Percentiles rank a stretch among this genome's conserved stretches.
phyloP scores from a whole-genome alignment of 805 yeast genomes.

The Ogataea kodamae region DNA sequence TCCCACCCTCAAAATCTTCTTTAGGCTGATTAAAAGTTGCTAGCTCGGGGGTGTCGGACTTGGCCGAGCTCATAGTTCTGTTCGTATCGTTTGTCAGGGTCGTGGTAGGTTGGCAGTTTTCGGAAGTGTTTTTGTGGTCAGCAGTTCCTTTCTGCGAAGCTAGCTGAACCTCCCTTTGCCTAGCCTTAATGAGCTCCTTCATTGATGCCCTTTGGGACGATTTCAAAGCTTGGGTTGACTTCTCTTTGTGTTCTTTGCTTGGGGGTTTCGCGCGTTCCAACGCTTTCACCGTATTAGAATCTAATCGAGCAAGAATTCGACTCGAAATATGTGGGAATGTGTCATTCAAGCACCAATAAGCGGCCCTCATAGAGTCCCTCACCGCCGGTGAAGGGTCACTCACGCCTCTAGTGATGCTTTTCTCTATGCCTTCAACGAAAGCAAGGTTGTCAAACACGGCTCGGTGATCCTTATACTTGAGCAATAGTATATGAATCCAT shows the following conservation, averaged over 20 bases:
- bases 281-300: slow-evolving; percentile 49
- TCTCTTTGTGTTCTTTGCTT: slow-evolving; percentile 13
- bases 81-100: slow-evolving; percentile 3
- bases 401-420: slow-evolving; percentile 56
- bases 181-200: slow-evolving; percentile 44
- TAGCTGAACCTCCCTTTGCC: slow-evolving; percentile 31
- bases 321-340: slow-evolving; percentile 54
- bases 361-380: slow-evolving; percentile 66
- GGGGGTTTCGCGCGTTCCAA: slow-evolving; percentile 53
- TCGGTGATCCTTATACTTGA: slow-evolving; percentile 44
- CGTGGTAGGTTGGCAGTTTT: slow-evolving; percentile 3
- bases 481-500: slow-evolving; percentile 63
- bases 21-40: slow-evolving; percentile 10
- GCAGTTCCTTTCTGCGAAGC: not conserved
- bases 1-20: slow-evolving; percentile 12
- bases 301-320: slow-evolving; percentile 35
- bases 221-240: slow-evolving; percentile 7
- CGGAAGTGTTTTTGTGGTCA: not conserved
- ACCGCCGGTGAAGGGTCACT: slow-evolving; percentile 79
- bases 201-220: slow-evolving; percentile 42
- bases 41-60: slow-evolving; percentile 1
- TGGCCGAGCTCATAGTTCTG: slow-evolving; percentile 5
- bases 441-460: slow-evolving; percentile 29
- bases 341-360: slow-evolving; percentile 67
- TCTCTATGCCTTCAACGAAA: slow-evolving; percentile 44